A percentile compares a stretch with the other conserved stretches of the same genome.
Evolutionary conservation across 2,329 filamentous ascomycete genomes (phyloP).

Genomic region (Ceratocystis colombiana): DNA sequence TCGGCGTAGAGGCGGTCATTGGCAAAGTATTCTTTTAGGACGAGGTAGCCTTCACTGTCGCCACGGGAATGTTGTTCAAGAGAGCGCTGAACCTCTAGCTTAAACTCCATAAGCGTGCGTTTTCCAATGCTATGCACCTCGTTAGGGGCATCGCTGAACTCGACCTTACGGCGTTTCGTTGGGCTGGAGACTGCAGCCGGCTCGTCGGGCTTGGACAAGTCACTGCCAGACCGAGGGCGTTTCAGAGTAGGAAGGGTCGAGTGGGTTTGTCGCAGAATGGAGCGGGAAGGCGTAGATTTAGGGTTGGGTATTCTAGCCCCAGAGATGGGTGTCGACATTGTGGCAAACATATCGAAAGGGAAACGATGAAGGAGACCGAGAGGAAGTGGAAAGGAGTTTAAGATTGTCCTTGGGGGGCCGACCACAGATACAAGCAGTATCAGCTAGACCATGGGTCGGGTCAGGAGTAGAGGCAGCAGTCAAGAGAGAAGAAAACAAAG

Average conservation of each 20-base stretch:
- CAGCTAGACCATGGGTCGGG: not conserved
- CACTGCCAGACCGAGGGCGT: constrained; percentile 24
- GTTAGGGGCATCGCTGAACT: constrained; percentile 50
- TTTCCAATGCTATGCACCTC: constrained; percentile 46
- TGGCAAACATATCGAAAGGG: constrained; percentile 17
- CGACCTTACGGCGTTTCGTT: constrained; percentile 46
- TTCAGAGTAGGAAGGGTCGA: constrained; percentile 21
- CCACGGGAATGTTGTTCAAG: constrained; percentile 48
- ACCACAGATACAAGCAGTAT: not conserved
- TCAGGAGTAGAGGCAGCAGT: not conserved
- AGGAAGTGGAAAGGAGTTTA: not conserved
- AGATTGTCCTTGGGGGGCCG: not conserved
- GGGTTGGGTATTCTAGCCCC: constrained; percentile 4
- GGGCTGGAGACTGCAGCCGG: constrained; percentile 35
- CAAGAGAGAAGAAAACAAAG: not conserved
- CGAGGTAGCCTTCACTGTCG: constrained; percentile 51
- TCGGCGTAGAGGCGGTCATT: constrained; percentile 38
- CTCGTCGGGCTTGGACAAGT: constrained; percentile 35
- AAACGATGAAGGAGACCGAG: not conserved
- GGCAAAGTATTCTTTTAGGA: constrained; percentile 49
- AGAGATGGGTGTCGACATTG: constrained; percentile 4
- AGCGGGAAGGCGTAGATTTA: constrained; percentile 40
- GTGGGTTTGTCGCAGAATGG: constrained; percentile 41
- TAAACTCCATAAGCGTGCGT: constrained; percentile 46
- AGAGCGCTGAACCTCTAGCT: constrained; percentile 45